Conservation (phyloP, 148 eudicot species). For the Camellia granthamiana region DNA sequence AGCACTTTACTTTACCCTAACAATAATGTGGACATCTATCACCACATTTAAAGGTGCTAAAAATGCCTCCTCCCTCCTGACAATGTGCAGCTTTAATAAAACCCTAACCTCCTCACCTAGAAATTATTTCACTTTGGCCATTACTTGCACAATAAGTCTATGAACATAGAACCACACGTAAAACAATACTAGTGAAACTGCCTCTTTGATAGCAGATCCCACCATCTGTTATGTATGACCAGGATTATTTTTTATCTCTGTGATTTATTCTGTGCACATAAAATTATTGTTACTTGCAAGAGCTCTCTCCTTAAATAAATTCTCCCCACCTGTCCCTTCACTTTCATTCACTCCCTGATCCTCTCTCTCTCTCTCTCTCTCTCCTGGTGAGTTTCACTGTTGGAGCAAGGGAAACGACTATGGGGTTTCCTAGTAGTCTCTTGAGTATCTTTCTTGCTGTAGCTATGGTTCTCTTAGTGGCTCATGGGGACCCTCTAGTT, state of each 20-base stretch:
- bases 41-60: constrained; percentile 13
- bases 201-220: not conserved
- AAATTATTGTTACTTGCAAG: not conserved
- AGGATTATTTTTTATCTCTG: too few species aligned
- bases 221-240: too few species aligned
- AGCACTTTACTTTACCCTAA: constrained; percentile 8
- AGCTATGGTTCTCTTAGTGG: constrained; percentile 18
- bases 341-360: not conserved
- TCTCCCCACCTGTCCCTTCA: constrained; percentile 15
- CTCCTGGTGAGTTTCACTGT: not conserved
- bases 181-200: not conserved
- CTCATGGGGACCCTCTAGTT: constrained; percentile 60
- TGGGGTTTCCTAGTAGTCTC: constrained; percentile 32
- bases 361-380: not conserved
- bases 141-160: not conserved
- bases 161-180: not conserved
- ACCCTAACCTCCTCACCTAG: not conserved
- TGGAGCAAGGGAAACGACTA: constrained; percentile 11
- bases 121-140: constrained; percentile 9
- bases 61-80: constrained; percentile 18
- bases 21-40: constrained; percentile 3
- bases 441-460: constrained; percentile 22
- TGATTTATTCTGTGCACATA: too few species aligned
- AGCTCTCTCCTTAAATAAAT: constrained; percentile 14
- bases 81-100: constrained; percentile 21